Conservation (phyloP, 2,329 filamentous ascomycete genomes). For the Colletotrichum phormii region DNA sequence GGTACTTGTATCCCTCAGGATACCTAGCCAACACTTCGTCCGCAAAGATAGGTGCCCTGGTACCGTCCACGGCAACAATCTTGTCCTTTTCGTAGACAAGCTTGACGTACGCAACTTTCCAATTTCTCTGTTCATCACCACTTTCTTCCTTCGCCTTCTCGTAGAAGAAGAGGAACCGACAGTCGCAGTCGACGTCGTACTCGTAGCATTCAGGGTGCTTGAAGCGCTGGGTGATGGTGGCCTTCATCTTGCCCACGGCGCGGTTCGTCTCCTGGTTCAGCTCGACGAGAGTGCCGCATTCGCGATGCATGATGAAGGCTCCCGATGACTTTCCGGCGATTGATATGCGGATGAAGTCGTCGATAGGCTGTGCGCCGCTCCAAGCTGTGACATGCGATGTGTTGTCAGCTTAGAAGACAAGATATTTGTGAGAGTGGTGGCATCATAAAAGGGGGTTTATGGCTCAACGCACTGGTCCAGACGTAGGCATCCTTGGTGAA, state of each 20-base stretch:
- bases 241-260: conserved; percentile 65
- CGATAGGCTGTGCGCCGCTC: conserved; percentile 52
- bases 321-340: conserved; percentile 61
- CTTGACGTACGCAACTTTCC: conserved; percentile 59
- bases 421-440: not conserved
- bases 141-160: conserved; percentile 42
- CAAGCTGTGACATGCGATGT: conserved; percentile 52
- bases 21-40: conserved; percentile 51
- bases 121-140: conserved; percentile 35
- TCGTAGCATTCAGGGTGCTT: conserved; percentile 44
- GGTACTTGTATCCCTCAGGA: conserved; percentile 59
- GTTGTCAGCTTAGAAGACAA: no score
- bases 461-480: conserved; percentile 57
- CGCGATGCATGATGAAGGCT: conserved; percentile 68
- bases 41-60: conserved; percentile 51
- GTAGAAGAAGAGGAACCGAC: conserved; percentile 62
- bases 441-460: not conserved
- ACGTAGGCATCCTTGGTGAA: conserved; percentile 60
- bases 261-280: conserved; percentile 51
- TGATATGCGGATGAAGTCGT: conserved; percentile 57
- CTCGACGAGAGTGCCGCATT: conserved; percentile 61
- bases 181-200: conserved; percentile 64
- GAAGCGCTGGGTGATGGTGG: conserved; percentile 65
- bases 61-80: conserved; percentile 57
- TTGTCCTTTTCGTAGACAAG: conserved; percentile 64